phyloP scores from a whole-genome alignment of 768 basidiomycete species.

The Paxillus rubicundulus region DNA sequence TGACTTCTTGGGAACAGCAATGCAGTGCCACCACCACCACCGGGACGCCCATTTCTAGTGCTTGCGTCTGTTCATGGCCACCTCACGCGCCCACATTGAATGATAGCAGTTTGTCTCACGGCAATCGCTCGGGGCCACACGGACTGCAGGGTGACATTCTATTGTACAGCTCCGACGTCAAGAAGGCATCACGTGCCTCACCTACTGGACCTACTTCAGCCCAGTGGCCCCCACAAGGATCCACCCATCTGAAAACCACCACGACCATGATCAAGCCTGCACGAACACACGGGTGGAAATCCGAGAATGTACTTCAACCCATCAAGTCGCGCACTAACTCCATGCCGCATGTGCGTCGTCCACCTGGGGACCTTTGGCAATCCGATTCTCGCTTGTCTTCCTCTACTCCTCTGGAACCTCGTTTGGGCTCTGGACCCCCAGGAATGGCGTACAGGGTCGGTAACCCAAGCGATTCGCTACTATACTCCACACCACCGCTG shows the following conservation, averaged over 20 bases:
- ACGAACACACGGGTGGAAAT: conserved; percentile 14
- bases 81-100: conserved; percentile 7
- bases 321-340: conserved; percentile 12
- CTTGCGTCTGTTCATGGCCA: conserved; percentile 25
- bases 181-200: conserved; percentile 9
- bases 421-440: conserved; percentile 1
- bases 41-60: neutral
- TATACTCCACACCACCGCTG: neutral
- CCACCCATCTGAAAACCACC: neutral
- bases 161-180: conserved; percentile 8
- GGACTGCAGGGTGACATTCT: conserved; percentile 1
- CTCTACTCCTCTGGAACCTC: neutral
- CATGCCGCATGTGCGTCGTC: conserved; percentile 16
- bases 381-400: conserved; percentile 2
- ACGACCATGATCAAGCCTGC: conserved; percentile 4
- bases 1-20: conserved; percentile 9
- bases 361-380: conserved; percentile 20
- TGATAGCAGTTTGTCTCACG: neutral
- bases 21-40: conserved; percentile 3
- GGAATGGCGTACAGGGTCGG: conserved; percentile 1
- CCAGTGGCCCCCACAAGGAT: conserved; percentile 4
- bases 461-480: neutral
- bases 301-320: conserved; percentile 19
- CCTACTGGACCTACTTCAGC: conserved; percentile 8
- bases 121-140: conserved; percentile 4